A percentile compares a stretch with the other conserved stretches of the same genome.
phyloP scores from a whole-genome alignment of 176 grass and related monocot genomes.

The Triticum urartu region DNA sequence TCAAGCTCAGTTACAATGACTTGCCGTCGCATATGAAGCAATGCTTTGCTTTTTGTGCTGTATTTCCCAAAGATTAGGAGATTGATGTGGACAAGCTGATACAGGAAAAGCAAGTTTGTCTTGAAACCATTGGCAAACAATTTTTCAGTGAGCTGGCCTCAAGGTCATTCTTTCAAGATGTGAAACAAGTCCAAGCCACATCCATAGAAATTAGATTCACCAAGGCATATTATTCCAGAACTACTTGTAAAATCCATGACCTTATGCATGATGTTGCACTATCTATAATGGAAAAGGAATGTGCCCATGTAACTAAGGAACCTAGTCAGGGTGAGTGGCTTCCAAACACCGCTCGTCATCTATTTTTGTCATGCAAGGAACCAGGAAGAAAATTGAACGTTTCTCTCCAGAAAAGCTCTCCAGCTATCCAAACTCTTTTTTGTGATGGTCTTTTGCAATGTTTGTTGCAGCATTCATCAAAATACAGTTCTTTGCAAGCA shows the following conservation, averaged over 20 bases:
- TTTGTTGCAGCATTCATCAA: neutral
- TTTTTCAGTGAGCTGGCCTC: neutral
- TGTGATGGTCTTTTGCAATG: too few relatives aligned
- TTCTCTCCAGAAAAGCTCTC: too few relatives aligned
- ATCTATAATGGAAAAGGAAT: neutral
- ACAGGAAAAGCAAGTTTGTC: neutral
- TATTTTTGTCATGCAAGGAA: too few relatives aligned
- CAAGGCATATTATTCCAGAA: too few relatives aligned
- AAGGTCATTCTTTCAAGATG: neutral
- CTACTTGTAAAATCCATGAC: neutral
- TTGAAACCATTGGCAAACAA: neutral
- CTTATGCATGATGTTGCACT: constrained; percentile 6
- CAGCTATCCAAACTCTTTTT: too few relatives aligned
- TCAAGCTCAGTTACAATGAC: neutral
- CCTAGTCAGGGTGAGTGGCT: too few relatives aligned
- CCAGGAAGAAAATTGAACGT: too few relatives aligned
- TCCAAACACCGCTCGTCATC: too few relatives aligned
- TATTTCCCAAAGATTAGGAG: neutral
- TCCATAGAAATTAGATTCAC: too few relatives aligned
- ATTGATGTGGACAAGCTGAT: neutral
- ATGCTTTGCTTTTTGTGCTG: neutral
- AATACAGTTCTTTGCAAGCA: neutral
- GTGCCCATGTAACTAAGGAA: neutral
- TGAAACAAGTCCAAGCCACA: neutral
- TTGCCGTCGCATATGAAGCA: neutral